phyloP scores from a whole-genome alignment of 208 protist species.

The Balamuthia mandrillaris region DNA sequence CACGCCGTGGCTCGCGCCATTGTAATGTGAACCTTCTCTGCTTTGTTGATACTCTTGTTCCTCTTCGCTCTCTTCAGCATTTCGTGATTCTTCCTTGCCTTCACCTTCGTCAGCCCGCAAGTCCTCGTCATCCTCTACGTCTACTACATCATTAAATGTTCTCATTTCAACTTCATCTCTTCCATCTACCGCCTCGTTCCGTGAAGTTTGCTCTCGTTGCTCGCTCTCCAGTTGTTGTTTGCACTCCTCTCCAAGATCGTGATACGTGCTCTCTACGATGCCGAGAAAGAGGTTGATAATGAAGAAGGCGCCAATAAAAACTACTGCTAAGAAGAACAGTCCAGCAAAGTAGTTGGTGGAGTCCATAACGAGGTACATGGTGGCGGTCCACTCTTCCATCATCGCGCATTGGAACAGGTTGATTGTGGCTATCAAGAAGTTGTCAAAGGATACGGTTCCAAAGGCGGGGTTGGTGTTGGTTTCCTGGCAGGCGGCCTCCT shows the following conservation, averaged over 20 bases:
- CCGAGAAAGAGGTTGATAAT: constrained; percentile 44
- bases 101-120: neutral
- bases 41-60: too few species aligned
- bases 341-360: neutral
- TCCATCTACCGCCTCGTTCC: too few species aligned
- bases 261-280: neutral
- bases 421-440: constrained; percentile 33
- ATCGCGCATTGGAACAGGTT: constrained; percentile 34
- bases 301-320: constrained; percentile 22
- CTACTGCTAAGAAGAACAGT: neutral
- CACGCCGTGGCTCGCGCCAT: too few species aligned
- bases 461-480: neutral
- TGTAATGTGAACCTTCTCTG: too few species aligned
- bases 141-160: too few species aligned
- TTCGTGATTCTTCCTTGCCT: too few species aligned
- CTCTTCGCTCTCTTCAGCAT: too few species aligned
- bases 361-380: neutral
- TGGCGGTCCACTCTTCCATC: constrained; percentile 33
- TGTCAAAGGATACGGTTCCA: constrained; percentile 43
- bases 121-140: neutral
- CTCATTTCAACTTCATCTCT: too few species aligned
- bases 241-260: neutral
- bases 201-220: too few species aligned
- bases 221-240: too few species aligned
- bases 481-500: neutral